phyloP scores from a whole-genome alignment of 2,329 filamentous ascomycete genomes.

The Ophiostoma novo-ulmi region DNA sequence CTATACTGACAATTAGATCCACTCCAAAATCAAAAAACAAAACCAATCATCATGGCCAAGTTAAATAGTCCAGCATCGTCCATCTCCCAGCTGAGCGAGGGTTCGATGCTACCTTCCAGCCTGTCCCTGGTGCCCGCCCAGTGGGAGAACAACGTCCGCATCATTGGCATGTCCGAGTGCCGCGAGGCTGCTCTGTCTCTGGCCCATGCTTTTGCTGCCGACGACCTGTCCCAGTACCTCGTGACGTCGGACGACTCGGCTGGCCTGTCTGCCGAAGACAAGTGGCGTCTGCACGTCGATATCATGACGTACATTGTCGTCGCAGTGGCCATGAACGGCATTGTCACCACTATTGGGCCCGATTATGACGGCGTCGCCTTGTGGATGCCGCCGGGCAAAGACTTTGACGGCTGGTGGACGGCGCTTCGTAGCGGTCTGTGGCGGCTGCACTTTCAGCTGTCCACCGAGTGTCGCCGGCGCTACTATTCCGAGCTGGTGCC shows the following conservation, averaged over 20 bases:
- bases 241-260: slow-evolving; percentile 57
- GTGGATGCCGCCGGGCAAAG: slow-evolving; percentile 71
- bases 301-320: slow-evolving; percentile 74
- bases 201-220: slow-evolving; percentile 70
- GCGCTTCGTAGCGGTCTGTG: slow-evolving; percentile 70
- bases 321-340: slow-evolving; percentile 66
- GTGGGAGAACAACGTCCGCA: slow-evolving; percentile 55
- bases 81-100: background rate
- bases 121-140: slow-evolving; percentile 47
- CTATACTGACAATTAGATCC: background rate
- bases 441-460: slow-evolving; percentile 70
- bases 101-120: background rate
- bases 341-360: slow-evolving; percentile 68
- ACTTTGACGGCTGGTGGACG: slow-evolving; percentile 69
- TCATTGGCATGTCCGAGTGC: slow-evolving; percentile 61
- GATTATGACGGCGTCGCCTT: slow-evolving; percentile 74
- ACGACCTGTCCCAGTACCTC: slow-evolving; percentile 70
- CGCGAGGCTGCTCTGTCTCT: slow-evolving; percentile 66
- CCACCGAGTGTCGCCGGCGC: slow-evolving; percentile 63
- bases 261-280: slow-evolving; percentile 57
- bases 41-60: slow-evolving; percentile 42
- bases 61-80: slow-evolving; percentile 30
- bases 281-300: slow-evolving; percentile 70
- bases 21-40: background rate
- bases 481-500: slow-evolving; percentile 76